phyloP scores from a whole-genome alignment of 2,329 filamentous ascomycete genomes.

The Acephala macrosclerotiorum region DNA sequence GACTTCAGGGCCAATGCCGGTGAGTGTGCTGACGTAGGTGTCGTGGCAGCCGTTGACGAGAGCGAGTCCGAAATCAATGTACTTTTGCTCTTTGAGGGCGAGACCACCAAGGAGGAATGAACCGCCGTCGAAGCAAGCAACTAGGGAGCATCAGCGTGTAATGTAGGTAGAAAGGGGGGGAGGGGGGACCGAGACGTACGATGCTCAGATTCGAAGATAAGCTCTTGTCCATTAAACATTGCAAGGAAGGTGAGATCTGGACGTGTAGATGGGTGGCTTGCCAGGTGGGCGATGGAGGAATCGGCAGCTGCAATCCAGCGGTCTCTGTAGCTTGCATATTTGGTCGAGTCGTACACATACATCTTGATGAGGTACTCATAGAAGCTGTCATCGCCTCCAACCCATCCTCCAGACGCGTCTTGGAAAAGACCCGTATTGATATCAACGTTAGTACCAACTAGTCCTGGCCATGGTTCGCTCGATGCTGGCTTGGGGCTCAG shows the following conservation, averaged over 20 bases:
- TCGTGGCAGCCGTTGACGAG: constrained; percentile 77
- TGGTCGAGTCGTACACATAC: constrained; percentile 77
- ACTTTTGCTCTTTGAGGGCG: constrained; percentile 68
- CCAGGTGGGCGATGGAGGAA: constrained; percentile 75
- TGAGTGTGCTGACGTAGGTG: constrained; percentile 73
- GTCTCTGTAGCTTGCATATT: constrained; percentile 72
- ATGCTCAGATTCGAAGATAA: constrained; percentile 55
- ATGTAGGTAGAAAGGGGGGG: background rate
- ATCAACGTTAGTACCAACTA: constrained; percentile 73
- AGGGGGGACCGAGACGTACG: constrained; percentile 31
- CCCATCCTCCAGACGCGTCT: constrained; percentile 76
- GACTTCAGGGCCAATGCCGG: constrained; percentile 78
- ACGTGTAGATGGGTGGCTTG: constrained; percentile 69
- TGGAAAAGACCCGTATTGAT: constrained; percentile 71
- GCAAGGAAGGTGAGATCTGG: constrained; percentile 78
- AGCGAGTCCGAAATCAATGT: constrained; percentile 76
- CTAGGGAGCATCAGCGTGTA: constrained; percentile 43
- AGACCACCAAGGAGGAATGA: constrained; percentile 85
- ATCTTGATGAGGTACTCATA: constrained; percentile 95
- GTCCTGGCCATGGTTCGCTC: constrained; percentile 77
- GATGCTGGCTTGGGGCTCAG: constrained; percentile 68
- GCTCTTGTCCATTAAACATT: constrained; percentile 56
- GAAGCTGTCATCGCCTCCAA: constrained; percentile 78
- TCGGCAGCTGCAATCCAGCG: constrained; percentile 80
- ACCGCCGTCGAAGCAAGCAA: constrained; percentile 85